Base-by-base conservation (phyloP, 2,329 filamentous ascomycete species). In the Cladosporium phlei region DNA sequence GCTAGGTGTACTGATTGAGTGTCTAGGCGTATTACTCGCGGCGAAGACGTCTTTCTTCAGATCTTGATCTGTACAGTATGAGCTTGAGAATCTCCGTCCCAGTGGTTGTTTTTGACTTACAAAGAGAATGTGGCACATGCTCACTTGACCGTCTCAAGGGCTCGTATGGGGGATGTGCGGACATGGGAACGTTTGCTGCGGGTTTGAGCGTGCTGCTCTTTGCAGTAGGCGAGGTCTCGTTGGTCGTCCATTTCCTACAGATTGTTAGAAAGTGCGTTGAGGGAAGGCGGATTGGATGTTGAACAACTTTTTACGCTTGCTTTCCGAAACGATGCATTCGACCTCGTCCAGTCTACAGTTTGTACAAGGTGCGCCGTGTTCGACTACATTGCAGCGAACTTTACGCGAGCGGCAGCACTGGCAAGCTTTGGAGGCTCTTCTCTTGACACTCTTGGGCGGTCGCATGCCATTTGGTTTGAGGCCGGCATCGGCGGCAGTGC, bases 361-460 rank as follows among this genome's bases (percentile, higher is more conserved):
- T 47, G 86, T 89, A 66, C 88, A 95, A 1, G 88, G 88, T 33
- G 84, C 84, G 38, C 85, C 85, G 66, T 81, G 79, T 66, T 95
- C 88, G 49, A 93, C 88, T 47, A 95, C 89, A 71, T 96, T 90
- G 72, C 90, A 96, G 48, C 90, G 81, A 32, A 96, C 90, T 66
- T 96, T 96, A 62, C 90, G 82, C 48, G 86, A 83, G 59, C 90
- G 80, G 69, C 90, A 95, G 58, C 85, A 88, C 52, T 88, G 87
- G 66, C 90, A 96, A 14, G 90, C 90, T 58, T 91, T 86, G 8
- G 89, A 88, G n/a, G 90, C 89, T 62, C 90, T 80, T 60, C 89
- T 79, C 70, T 95, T 96, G 44, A 83, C 79, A 45, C 79, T 79
- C 49, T 77, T 72, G 60, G 73, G 66, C 47, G 69, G 66, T 49